Conservation (phyloP, 2,329 filamentous ascomycete species). For the Colletotrichum sp. region DNA sequence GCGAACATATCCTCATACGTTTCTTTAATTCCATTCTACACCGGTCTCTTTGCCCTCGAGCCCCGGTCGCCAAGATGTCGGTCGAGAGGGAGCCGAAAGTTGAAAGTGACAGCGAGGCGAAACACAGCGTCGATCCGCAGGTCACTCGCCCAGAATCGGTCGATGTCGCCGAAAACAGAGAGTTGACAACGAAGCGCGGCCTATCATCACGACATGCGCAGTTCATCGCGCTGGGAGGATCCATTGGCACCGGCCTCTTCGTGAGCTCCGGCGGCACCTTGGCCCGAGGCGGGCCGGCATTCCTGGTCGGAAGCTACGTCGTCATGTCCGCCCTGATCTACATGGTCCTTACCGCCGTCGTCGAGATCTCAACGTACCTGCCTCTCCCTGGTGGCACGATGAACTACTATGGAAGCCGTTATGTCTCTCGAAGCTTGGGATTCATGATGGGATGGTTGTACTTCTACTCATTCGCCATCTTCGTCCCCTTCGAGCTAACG, state of each 20-base stretch:
- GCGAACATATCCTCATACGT: not conserved
- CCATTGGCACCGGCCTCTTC: slow-evolving; percentile 53
- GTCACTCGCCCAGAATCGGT: not conserved
- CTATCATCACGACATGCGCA: slow-evolving; percentile 42
- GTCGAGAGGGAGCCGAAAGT: not conserved
- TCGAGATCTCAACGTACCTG: slow-evolving; percentile 33
- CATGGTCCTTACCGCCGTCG: slow-evolving; percentile 39
- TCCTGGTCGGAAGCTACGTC: not conserved
- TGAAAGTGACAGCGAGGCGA: not conserved
- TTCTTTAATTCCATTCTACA: not conserved
- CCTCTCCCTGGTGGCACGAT: not conserved
- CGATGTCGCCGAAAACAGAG: not conserved
- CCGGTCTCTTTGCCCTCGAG: not conserved
- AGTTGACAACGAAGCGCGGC: not conserved
- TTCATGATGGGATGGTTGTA: slow-evolving; percentile 64
- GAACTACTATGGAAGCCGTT: slow-evolving; percentile 36
- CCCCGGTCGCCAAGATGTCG: not conserved
- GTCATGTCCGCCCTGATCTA: slow-evolving; percentile 31
- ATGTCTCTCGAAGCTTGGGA: slow-evolving; percentile 57
- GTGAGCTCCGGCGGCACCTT: slow-evolving; percentile 46
- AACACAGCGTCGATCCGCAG: not conserved
- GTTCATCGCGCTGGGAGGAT: slow-evolving; percentile 51
- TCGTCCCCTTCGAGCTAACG: slow-evolving; percentile 35
- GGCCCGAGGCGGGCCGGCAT: not conserved
- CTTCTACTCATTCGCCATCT: slow-evolving; percentile 55